Conservation (phyloP, 192 early-diverging fungal species). For the Spinellus fusiger region DNA sequence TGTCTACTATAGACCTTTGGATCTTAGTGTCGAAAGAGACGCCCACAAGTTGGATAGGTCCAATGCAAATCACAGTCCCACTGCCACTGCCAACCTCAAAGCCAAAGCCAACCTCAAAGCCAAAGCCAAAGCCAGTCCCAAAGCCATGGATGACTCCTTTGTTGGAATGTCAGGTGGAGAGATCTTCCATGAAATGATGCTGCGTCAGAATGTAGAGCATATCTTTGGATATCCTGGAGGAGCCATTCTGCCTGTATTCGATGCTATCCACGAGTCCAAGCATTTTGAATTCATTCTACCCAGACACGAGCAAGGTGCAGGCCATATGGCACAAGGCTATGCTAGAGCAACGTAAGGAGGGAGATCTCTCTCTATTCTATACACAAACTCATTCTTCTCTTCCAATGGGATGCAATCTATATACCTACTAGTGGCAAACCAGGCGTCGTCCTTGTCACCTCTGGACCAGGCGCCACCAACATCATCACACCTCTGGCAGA, state of each 20-base stretch:
- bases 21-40: no score
- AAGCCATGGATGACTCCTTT: slow-evolving; percentile 69
- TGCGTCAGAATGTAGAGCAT: slow-evolving; percentile 85
- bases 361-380: background rate
- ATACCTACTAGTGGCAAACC: slow-evolving; percentile 59
- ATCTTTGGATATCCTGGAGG: slow-evolving; percentile 99
- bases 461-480: slow-evolving; percentile 97
- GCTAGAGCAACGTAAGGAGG: slow-evolving; percentile 74
- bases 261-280: slow-evolving; percentile 93
- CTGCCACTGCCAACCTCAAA: no score
- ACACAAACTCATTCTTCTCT: background rate
- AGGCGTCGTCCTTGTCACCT: slow-evolving; percentile 74
- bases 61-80: background rate
- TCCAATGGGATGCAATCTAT: slow-evolving; percentile 3
- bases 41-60: no score
- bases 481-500: slow-evolving; percentile 97
- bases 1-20: no score
- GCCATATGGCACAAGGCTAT: slow-evolving; percentile 98
- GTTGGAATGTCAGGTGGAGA: slow-evolving; percentile 96
- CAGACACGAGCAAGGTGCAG: slow-evolving; percentile 96
- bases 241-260: slow-evolving; percentile 97
- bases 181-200: slow-evolving; percentile 99
- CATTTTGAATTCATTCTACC: slow-evolving; percentile 97
- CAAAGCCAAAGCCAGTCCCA: background rate
- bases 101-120: background rate